Evolutionary conservation across 129 eudicot genomes (phyloP).

Genomic region (Ambrosia trifida): DNA sequence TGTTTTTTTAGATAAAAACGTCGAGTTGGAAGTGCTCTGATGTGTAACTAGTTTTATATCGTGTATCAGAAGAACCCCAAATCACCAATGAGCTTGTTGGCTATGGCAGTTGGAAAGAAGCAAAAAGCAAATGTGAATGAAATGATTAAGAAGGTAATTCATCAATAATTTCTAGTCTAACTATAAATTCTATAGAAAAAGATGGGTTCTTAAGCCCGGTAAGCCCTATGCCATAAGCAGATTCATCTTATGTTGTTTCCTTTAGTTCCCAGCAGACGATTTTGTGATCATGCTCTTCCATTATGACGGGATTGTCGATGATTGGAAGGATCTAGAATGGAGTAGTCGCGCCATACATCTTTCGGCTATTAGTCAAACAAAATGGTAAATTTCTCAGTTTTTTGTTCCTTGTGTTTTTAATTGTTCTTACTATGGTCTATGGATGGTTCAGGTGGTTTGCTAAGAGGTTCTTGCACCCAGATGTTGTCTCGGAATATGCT

Average conservation of each 20-base stretch:
- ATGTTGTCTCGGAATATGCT: conserved; percentile 66
- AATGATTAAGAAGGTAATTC: conserved; percentile 68
- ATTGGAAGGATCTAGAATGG: conserved; percentile 86
- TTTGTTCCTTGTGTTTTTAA: not conserved
- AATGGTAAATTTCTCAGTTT: conserved; percentile 49
- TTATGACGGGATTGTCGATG: conserved; percentile 82
- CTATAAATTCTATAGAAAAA: not conserved
- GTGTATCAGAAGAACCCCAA: conserved; percentile 46
- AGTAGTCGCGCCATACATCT: conserved; percentile 73
- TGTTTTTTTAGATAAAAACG: not conserved
- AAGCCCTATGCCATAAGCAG: not conserved
- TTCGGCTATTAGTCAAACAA: conserved; percentile 81
- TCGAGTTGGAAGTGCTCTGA: not conserved
- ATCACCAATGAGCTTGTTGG: conserved; percentile 68
- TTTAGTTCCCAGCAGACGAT: conserved; percentile 57
- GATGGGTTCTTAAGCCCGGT: not conserved
- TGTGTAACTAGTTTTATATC: conserved; percentile 22
- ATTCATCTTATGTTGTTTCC: conserved; percentile 22
- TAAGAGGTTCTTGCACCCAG: conserved; percentile 88
- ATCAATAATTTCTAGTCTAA: conserved; percentile 4
- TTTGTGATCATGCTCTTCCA: conserved; percentile 86
- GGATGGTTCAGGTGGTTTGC: conserved; percentile 84
- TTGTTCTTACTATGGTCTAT: conserved; percentile 2
- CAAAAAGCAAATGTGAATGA: conserved; percentile 78
- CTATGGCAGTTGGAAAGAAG: conserved; percentile 89